phyloP scores from a whole-genome alignment of 768 basidiomycete genomes.

The Calocera cornea region DNA sequence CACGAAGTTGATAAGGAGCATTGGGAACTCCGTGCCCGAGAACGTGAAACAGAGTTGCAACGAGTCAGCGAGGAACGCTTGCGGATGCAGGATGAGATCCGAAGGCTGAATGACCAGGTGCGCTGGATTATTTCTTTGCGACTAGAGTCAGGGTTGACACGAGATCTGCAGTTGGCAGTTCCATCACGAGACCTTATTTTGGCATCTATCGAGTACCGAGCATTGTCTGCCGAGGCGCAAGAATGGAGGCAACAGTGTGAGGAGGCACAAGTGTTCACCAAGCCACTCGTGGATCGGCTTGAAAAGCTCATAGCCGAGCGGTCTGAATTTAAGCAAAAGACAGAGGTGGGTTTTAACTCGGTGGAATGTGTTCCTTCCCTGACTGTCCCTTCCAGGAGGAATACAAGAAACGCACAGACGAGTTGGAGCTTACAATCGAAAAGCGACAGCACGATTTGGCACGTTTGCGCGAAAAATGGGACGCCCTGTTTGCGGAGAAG shows the following conservation, averaged over 20 bases:
- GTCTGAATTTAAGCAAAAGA: constrained; percentile 11
- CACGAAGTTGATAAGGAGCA: constrained; percentile 31
- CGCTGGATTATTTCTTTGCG: constrained; percentile 9
- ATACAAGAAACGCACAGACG: constrained; percentile 42
- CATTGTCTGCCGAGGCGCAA: constrained; percentile 41
- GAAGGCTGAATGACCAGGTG: constrained; percentile 36
- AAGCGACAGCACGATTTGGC: constrained; percentile 55
- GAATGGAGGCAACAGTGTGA: constrained; percentile 34
- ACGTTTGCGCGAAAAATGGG: constrained; percentile 58
- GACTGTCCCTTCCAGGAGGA: constrained; percentile 22
- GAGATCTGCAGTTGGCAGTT: constrained; percentile 14
- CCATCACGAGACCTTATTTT: constrained; percentile 32
- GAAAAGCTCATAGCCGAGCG: constrained; percentile 18
- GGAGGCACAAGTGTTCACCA: constrained; percentile 21
- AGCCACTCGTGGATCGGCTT: constrained; percentile 8
- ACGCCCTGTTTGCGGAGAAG: constrained; percentile 50
- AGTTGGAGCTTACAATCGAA: constrained; percentile 43
- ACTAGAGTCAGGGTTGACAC: constrained; percentile 22
- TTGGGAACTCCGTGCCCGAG: constrained; percentile 25
- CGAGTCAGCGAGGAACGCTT: constrained; percentile 31
- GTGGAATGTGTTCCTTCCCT: background rate
- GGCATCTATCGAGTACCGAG: constrained; percentile 42
- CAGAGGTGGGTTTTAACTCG: constrained; percentile 10
- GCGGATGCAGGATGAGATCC: constrained; percentile 34
- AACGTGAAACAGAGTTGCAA: constrained; percentile 33